Evolutionary conservation across 1,284 basidiomycete genomes (phyloP), one percentile per base, ranked within the genome.

Genomic region (Meira miltonrushii): DNA sequence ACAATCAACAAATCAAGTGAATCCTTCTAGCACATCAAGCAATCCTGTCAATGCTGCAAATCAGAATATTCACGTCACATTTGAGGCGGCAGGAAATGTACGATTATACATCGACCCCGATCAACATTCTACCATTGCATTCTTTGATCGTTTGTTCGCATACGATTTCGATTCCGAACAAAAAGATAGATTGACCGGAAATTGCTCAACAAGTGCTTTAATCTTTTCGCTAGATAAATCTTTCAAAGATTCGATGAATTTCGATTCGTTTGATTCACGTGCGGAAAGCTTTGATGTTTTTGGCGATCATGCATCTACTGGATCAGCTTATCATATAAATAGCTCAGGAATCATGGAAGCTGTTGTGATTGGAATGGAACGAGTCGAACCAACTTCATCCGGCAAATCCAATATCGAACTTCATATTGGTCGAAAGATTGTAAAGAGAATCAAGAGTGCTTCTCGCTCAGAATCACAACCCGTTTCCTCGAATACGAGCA

Each of bases 61-160:
- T 23, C 17, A 48, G 8, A 19, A 48, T 7, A 21, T 48, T 23
- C 12, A 23, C n/a, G 46, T 23, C 19, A 23, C 50, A 5, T 53
- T 33, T 13, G 38, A 53, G 15, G 39, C 23, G 11, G 23, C 38
- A 25, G 39, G 38, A 3, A 33, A 59, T 2, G 59, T 75, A 10
- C 57, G 61, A 11, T 58, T 66, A 19, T 68, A 66, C 39, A 61
- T 74, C 40, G 70, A 74, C 46, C 66, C 68, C 8, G 28, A 56
- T 2, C 59, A 62, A 49, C 58, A 37, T 9, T 60, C 61, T 3
- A 75, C 74, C 0, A 50, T 61, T 39, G 63, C 66, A 33, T 75
- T 62, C 58, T 72, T 77, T 39, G 67, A 69, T 48, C 62, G 67
- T 7, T 28, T 67, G 13, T 74, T 75, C 52, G 68, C 73, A 58